Evolutionary conservation across 768 basidiomycete species (phyloP), one percentile per base, ranked within the genome.

Genomic region (Calocybe gangraenosa): DNA sequence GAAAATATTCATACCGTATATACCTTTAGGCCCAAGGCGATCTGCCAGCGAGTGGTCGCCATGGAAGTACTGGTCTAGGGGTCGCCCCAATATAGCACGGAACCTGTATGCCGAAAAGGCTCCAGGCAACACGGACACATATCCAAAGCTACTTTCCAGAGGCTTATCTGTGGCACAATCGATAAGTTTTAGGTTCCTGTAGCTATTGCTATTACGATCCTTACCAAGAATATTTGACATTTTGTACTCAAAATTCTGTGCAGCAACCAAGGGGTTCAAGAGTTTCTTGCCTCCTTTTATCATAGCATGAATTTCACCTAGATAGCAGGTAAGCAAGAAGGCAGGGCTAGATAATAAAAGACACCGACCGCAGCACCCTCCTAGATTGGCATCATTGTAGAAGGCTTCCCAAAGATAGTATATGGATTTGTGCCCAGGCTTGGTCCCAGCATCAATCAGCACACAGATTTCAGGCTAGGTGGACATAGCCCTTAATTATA

Each of bases 241-340:
- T 69, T 92, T 96, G 70, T 96, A 96, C 68, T 94, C 92, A 56
- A 94, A 94, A 67, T 97, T 96, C 64, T 97, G 94, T 13, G 94
- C 92, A 7, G 94, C 94, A 22, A 97, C 78, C 39, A 93, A 69
- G 15, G 92, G 94, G 58, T 97, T 97, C 49, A 97, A 63, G 19
- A 97, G 78, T 64, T 96, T 96, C 65, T 65, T 83, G 35, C 92
- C 92, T 13, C 91, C 90, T 63, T 92, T 81, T 57, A 95, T 88
- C 94, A 95, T 95, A 49, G 94, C 94, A 51, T 94, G 88, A 54
- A 95, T 94, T 73, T 95, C 92, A 54, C 71, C 69, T 71, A 44
- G 18, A 2, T 13, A 7, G 37, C 8, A 21, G 22, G 23, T 56
- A 22, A 40, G 34, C 17, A 2, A 28, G 11, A 22, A 4, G 28